Conservation (phyloP, 306 rosid species). For the Sophora flavescens region DNA sequence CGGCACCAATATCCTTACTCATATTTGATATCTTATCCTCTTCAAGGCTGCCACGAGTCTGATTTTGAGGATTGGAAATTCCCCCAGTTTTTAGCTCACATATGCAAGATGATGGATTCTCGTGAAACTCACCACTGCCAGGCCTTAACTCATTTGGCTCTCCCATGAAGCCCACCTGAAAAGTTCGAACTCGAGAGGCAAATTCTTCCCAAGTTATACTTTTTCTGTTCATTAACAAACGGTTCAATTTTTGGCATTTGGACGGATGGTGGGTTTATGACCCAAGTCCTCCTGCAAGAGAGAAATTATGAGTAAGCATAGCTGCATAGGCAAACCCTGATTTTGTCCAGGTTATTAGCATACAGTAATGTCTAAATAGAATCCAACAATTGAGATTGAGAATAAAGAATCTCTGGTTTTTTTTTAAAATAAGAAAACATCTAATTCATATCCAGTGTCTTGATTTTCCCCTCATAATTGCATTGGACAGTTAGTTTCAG, state of each 20-base stretch:
- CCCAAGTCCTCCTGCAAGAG: conserved; percentile 82
- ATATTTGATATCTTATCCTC: conserved; percentile 33
- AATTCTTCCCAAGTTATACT: conserved; percentile 85
- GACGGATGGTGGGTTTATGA: conserved; percentile 90
- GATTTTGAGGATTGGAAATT: conserved; percentile 38
- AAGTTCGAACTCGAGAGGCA: conserved; percentile 64
- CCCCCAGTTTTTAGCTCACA: conserved; percentile 52
- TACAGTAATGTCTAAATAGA: not conserved
- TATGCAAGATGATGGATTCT: conserved; percentile 86
- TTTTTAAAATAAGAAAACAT: not conserved
- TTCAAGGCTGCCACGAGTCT: conserved; percentile 36
- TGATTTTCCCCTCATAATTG: not conserved
- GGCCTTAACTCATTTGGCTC: conserved; percentile 81
- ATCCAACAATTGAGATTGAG: not conserved
- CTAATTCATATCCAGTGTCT: not conserved
- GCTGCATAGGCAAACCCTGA: conserved; percentile 15
- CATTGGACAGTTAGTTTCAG: not conserved
- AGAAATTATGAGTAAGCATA: conserved; percentile 20
- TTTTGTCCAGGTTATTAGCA: conserved; percentile 16
- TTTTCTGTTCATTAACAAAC: conserved; percentile 56
- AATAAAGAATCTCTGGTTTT: conserved; percentile 23
- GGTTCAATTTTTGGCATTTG: conserved; percentile 77
- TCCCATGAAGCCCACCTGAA: conserved; percentile 91
- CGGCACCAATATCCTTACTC: conserved; percentile 37
- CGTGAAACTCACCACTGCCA: conserved; percentile 83